Evolutionary conservation across 805 yeast species (phyloP), one percentile per base, ranked within the genome.

Genomic region (Pichia nakasei): DNA sequence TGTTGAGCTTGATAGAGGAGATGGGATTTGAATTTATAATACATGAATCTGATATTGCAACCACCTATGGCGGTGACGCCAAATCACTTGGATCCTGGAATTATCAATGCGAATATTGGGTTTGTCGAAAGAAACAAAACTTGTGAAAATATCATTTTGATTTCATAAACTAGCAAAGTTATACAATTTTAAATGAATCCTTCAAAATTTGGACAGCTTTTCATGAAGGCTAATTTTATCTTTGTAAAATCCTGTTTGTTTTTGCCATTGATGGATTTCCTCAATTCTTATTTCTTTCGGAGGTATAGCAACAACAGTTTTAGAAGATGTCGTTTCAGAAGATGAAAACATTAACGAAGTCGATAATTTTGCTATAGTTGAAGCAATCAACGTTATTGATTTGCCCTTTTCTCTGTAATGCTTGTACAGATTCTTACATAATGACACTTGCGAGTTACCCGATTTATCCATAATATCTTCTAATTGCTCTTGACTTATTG

Each of bases 61-160:
- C 79, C 8, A 66, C 72, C 0, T 84, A 84, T 54, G 72, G 81
- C 15, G 63, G 70, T 2, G 84, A 80, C 52, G 52, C 55, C 0
- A 55, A 60, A 41, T 59, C 77, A 1, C 60, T 80, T 52, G 82
- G 83, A 0, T 65, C 69, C 1, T 82, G 72, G 68, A 58, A 58
- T 5, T 83, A 81, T 53, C 64, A 73, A 21, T 80, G 88, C 53
- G 84, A 80, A 47, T 83, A 64, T 53, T 83, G 88, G 88, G 76
- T 81, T 2, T 80, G 82, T 45, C 34, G 57, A 12, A 32, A 32
- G 35, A 38, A 21, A 20, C 21, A 32, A 24, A 1, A 11, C 13
- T 24, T 11, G 13, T 24, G 6, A 26, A 17, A 21, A 17, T 5
- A 24, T 24, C 11, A 24, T 24, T 8, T 24, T 24, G 7, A 7